A percentile compares a stretch with the other conserved stretches of the same genome.
Evolutionary conservation across 2,329 filamentous ascomycete genomes (phyloP).

Genomic region (Colletotrichum tabaci): DNA sequence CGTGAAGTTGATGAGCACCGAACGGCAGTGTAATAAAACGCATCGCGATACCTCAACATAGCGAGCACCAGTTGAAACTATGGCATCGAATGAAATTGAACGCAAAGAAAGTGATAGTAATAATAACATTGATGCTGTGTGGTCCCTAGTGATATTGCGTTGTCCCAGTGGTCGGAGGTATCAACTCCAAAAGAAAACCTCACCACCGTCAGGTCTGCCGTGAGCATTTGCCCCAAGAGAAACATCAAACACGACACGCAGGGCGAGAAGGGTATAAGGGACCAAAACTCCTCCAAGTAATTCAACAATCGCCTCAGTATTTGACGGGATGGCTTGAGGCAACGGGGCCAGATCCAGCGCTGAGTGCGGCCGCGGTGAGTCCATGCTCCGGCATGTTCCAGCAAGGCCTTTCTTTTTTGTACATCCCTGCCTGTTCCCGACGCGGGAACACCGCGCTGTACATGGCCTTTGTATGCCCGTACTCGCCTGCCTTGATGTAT

Average conservation of each 20-base stretch:
- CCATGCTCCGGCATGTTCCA: slow-evolving; percentile 8
- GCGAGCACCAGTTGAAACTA: not conserved
- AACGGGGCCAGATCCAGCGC: slow-evolving; percentile 30
- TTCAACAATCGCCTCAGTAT: slow-evolving; percentile 12
- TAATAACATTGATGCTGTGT: not conserved
- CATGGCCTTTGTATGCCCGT: not conserved
- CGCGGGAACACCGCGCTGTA: not conserved
- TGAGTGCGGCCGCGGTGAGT: slow-evolving; percentile 11
- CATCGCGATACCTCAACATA: not conserved
- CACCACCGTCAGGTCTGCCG: not conserved
- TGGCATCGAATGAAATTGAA: rapidly evolving
- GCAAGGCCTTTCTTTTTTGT: slow-evolving; percentile 12
- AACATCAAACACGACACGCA: not conserved
- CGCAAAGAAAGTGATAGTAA: not conserved
- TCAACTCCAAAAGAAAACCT: too few relatives aligned
- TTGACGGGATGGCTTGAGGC: slow-evolving; percentile 27
- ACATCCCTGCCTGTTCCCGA: not conserved
- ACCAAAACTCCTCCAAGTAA: not conserved
- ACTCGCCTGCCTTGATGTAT: too few relatives aligned
- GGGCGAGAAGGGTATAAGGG: not conserved
- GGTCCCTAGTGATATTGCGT: too few relatives aligned
- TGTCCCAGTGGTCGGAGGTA: not conserved
- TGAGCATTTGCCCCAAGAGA: not conserved
- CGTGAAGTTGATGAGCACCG: not conserved
- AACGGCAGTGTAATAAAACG: too few relatives aligned